These are phyloP conservation scores for Ceratonia siliqua DNA, from an alignment of 306 rosid genomes.

Conservation along the genomic window DNA sequence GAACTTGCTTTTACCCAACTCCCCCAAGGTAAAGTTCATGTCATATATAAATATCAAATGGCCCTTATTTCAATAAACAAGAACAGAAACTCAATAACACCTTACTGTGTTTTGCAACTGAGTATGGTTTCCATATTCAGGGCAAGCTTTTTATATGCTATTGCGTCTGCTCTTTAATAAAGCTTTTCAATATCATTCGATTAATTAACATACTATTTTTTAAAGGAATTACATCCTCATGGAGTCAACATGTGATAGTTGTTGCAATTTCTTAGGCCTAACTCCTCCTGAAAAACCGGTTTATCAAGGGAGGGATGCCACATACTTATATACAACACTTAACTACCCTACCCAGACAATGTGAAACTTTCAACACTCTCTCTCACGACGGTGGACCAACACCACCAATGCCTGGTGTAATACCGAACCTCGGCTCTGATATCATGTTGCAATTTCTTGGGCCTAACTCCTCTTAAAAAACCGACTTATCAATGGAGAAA, in stretches of 20 bases:
- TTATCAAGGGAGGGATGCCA: no score
- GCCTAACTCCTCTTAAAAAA: no score
- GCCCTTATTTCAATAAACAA: constrained; percentile 20
- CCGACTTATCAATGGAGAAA: no score
- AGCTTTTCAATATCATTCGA: neutral
- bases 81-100: neutral
- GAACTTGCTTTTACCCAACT: constrained; percentile 6
- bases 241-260: neutral
- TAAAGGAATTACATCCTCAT: neutral
- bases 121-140: neutral
- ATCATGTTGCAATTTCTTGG: no score
- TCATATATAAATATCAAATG: neutral
- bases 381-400: no score
- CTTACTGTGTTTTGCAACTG: neutral
- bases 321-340: no score
- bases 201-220: constrained; percentile 6
- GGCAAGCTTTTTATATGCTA: neutral
- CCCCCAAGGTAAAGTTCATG: neutral
- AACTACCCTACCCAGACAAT: no score
- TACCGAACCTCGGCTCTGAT: no score
- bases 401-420: no score
- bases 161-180: neutral
- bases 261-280: no score
- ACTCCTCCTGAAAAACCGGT: no score
- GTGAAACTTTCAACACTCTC: no score